Evolutionary conservation across 2,329 filamentous ascomycete species (phyloP), one percentile per base, ranked within the genome.

Genomic region (Dryadomyces quercus-mongolicae): DNA sequence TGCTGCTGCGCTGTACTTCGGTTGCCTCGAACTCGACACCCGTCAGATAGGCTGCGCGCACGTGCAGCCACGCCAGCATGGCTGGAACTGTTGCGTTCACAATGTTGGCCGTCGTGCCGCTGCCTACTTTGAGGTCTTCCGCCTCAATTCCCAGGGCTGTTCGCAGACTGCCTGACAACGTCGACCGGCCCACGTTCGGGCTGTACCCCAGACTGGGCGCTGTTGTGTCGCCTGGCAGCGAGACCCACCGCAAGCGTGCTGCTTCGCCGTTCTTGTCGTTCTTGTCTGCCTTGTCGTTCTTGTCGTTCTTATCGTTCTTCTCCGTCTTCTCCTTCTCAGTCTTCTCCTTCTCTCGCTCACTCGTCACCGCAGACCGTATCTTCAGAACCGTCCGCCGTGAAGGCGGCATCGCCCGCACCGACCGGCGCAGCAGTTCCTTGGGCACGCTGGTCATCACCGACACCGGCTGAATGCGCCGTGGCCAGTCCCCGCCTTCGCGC

Each of bases 61-160:
- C 52, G 54, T 61, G 59, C 52, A 61, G 57, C 59, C 59, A 61
- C n/a, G 55, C 58, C 10, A 61, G n/a, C 58, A 61, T 60, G 42
- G 59, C 57, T 15, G 59, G 58, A 22, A 61, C 20, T 2, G 59
- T 56, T 15, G 59, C 59, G 31, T 53, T 51, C 21, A 60, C 55
- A 9, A 55, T 50, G 46, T 60, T 60, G 51, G 58, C 58, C 15
- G n/a, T 50, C 16, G 54, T 53, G 47, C 42, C 53, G n/a, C 52
- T n/a, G 1, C 53, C 50, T 15, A 60, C 5, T 15, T 43, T 31
- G 12, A 51, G 40, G 40, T 51, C 40, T 0, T 43, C 51, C n/a
- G 13, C 4, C 21, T 53, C 51, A 8, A 53, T 47, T 15, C 53
- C 53, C 31, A 54, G 43, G 10, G 55, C 51, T 8, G 49, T 25